These are phyloP conservation scores for Fusarium palustre DNA, from an alignment of 2,329 filamentous ascomycete species.

Conservation along the genomic window DNA sequence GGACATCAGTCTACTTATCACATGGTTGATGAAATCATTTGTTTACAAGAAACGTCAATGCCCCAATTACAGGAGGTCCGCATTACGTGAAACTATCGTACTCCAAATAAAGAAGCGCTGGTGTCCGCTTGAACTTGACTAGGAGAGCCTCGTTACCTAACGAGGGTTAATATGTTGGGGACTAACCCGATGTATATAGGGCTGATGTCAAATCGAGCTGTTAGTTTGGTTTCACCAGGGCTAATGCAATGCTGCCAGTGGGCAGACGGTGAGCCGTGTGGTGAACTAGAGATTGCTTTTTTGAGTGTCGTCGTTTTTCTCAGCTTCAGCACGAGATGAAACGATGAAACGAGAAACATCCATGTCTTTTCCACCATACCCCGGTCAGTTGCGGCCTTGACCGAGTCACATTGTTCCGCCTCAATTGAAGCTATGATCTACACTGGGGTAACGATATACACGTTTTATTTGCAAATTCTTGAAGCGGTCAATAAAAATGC, in stretches of 20 bases:
- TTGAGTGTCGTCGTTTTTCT: neutral
- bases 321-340: neutral
- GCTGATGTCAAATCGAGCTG: neutral
- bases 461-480: neutral
- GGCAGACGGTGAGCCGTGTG: neutral
- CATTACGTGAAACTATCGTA: neutral
- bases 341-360: neutral
- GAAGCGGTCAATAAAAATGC: neutral
- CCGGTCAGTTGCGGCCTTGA: neutral
- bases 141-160: neutral
- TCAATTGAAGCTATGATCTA: neutral
- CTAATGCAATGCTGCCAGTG: neutral
- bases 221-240: neutral
- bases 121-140: neutral
- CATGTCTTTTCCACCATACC: neutral
- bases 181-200: neutral
- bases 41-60: conserved; percentile 1
- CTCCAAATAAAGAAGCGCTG: neutral
- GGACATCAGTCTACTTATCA: neutral
- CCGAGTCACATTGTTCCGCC: neutral
- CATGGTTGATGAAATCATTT: neutral
- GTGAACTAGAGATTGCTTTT: neutral
- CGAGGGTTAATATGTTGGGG: neutral
- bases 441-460: neutral
- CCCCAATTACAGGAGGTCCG: neutral